phyloP scores from a whole-genome alignment of 1,284 basidiomycete genomes.

The Flammula alnicola region DNA sequence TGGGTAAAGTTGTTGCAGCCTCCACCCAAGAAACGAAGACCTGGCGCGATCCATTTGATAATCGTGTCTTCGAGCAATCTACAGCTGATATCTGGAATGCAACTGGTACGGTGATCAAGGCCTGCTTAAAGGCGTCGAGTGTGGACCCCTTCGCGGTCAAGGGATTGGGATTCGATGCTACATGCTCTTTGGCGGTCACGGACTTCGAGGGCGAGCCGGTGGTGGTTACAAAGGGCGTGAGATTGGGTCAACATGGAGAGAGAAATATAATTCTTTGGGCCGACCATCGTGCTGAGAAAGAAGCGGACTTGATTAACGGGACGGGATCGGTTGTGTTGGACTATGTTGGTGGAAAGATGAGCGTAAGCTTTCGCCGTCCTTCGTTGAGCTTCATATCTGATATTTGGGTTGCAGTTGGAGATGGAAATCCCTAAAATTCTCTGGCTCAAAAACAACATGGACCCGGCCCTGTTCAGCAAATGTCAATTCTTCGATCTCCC shows the following conservation, averaged over 20 bases:
- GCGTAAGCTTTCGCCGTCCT: conserved; percentile 58
- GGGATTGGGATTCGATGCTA: conserved; percentile 96
- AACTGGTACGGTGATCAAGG: conserved; percentile 73
- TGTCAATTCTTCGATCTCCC: conserved; percentile 98
- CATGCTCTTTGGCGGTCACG: conserved; percentile 92
- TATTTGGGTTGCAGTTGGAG: conserved; percentile 67
- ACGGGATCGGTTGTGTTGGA: conserved; percentile 87
- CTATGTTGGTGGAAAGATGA: conserved; percentile 97
- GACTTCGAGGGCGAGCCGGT: conserved; percentile 79
- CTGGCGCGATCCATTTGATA: conserved; percentile 84
- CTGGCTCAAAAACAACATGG: conserved; percentile 94
- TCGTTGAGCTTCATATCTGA: conserved; percentile 5
- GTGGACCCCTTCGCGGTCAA: conserved; percentile 73
- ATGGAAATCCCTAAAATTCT: conserved; percentile 98
- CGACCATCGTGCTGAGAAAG: conserved; percentile 92
- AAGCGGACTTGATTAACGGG: conserved; percentile 89
- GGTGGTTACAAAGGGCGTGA: conserved; percentile 75
- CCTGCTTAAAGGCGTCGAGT: conserved; percentile 68
- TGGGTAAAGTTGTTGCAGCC: conserved; percentile 81
- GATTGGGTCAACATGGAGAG: conserved; percentile 68
- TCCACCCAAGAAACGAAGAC: conserved; percentile 82
- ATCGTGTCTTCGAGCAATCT: conserved; percentile 95
- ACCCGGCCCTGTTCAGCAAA: conserved; percentile 69
- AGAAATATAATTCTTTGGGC: conserved; percentile 93
- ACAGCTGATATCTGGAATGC: conserved; percentile 87